Base-by-base conservation (phyloP, 352 stramenopile species). In the Nothophytophthora sp. region DNA sequence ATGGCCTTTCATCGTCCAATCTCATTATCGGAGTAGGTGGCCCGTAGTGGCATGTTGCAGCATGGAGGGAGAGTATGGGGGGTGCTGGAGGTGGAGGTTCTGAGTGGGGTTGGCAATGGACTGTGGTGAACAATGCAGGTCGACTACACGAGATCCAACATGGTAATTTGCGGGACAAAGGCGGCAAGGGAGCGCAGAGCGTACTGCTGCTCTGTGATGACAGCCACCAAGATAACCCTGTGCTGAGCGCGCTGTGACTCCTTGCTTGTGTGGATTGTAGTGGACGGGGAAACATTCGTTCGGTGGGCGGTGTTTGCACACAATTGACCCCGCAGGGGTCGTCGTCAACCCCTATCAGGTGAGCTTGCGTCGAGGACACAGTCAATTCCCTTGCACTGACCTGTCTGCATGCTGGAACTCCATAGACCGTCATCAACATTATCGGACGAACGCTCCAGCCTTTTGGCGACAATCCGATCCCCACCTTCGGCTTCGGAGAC, bases 121-220 rank as follows among this genome's bases (percentile, higher is more conserved):
- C 29, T 35, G 5, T 10, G 10, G 22, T 49, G 27, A 37, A 30
- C 34, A 25, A 47, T 28, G n/a, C 37, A 88, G 77, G 73, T 91
- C 36, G 80, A 93, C 67, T 91, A 76, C 48, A 93, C 80, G 16
- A 81, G 83, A 40, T 89, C 73, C 47, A 93, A 93, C 47, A 80
- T 63, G 58, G 79, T 86, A 60, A 36, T 44, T 2, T 19, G 35
- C 34, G 8, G 5, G 35, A 9, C 16, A 38, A 40, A 34, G 29
- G 18, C 40, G 28, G 20, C 42, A 45, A 39, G 5, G 6, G 11
- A 35, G 22, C 1, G 15, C 28, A 3, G 22, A 30, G 18, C 27
- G 18, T 55, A 10, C 16, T 32, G 37, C 29, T 55, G 10, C 39
- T n/a, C n/a, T n/a, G n/a, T n/a, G n/a, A n/a, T n/a, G n/a, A n/a